A percentile compares a stretch with the other conserved stretches of the same genome.
Evolutionary conservation across 2,329 filamentous ascomycete species (phyloP).

Genomic region (Rosellinia necatrix): DNA sequence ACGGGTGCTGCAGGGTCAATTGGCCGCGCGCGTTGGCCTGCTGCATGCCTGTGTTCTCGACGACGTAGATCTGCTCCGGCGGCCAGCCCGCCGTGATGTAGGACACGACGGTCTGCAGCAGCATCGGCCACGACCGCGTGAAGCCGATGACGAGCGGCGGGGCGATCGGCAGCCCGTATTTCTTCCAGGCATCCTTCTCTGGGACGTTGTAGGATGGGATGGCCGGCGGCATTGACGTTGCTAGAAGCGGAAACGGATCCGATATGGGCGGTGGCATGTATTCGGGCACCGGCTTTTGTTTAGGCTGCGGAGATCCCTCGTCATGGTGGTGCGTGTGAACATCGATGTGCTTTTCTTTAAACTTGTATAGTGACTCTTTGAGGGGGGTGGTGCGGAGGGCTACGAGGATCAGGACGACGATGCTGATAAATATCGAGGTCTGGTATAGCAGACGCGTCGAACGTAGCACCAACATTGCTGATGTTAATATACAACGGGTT

Average conservation of each 20-base stretch:
- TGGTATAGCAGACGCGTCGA: slow-evolving; percentile 27
- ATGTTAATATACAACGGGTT: not conserved
- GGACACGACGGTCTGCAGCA: slow-evolving; percentile 59
- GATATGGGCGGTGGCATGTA: slow-evolving; percentile 45
- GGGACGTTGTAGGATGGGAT: slow-evolving; percentile 53
- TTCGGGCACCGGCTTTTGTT: slow-evolving; percentile 42
- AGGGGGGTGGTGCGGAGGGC: slow-evolving; percentile 20
- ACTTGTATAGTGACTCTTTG: slow-evolving; percentile 15
- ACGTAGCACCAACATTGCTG: slow-evolving; percentile 24
- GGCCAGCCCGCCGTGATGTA: slow-evolving; percentile 66
- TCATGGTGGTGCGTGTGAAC: not conserved
- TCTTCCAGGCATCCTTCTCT: slow-evolving; percentile 43
- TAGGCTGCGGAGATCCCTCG: slow-evolving; percentile 30
- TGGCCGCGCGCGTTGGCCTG: slow-evolving; percentile 54
- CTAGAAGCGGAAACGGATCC: slow-evolving; percentile 50
- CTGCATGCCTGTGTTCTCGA: slow-evolving; percentile 64
- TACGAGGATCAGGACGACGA: slow-evolving; percentile 25
- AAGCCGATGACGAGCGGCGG: slow-evolving; percentile 65
- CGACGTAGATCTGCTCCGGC: slow-evolving; percentile 57
- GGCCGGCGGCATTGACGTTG: slow-evolving; percentile 43
- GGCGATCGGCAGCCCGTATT: slow-evolving; percentile 44
- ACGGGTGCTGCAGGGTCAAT: slow-evolving; percentile 59
- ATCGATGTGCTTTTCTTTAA: slow-evolving; percentile 7
- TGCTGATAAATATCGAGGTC: slow-evolving; percentile 22
- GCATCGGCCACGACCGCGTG: slow-evolving; percentile 58